Percentiles rank a stretch among this genome's conserved stretches.
Conservation (phyloP, 2,329 filamentous ascomycete species). For the Cadophora sp. region DNA sequence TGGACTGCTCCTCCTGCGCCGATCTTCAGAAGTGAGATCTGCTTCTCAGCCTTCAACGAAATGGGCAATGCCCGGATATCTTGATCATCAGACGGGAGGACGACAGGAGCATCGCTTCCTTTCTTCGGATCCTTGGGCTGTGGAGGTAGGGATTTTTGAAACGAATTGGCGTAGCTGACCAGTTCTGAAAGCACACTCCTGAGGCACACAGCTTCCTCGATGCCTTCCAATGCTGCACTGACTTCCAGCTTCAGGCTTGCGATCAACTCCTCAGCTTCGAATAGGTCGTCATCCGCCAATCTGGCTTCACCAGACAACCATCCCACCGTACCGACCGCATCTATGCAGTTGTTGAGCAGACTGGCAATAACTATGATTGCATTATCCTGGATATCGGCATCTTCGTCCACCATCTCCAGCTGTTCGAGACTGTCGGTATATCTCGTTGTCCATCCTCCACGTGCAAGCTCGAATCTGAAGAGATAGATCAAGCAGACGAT, state of each 20-base stretch:
- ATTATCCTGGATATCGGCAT: slow-evolving; percentile 64
- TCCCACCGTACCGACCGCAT: slow-evolving; percentile 76
- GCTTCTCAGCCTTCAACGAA: slow-evolving; percentile 67
- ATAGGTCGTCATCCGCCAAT: slow-evolving; percentile 53
- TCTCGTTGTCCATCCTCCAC: slow-evolving; percentile 76
- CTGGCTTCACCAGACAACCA: slow-evolving; percentile 72
- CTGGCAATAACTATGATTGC: slow-evolving; percentile 75
- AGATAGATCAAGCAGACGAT: slow-evolving; percentile 75
- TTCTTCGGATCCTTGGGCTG: slow-evolving; percentile 40
- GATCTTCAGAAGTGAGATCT: slow-evolving; percentile 63
- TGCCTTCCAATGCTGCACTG: slow-evolving; percentile 72
- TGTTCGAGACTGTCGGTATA: slow-evolving; percentile 67
- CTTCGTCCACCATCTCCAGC: slow-evolving; percentile 54
- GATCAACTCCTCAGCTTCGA: slow-evolving; percentile 68
- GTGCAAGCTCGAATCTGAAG: slow-evolving; percentile 74
- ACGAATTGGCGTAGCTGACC: slow-evolving; percentile 61
- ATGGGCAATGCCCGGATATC: slow-evolving; percentile 66
- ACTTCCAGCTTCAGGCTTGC: slow-evolving; percentile 71
- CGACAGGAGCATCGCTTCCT: slow-evolving; percentile 51
- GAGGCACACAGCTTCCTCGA: slow-evolving; percentile 72
- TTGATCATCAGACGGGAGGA: slow-evolving; percentile 53
- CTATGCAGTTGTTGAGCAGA: slow-evolving; percentile 74
- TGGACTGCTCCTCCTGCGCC: slow-evolving; percentile 73
- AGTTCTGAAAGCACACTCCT: slow-evolving; percentile 70
- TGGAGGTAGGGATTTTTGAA: slow-evolving; percentile 34